Base-by-base conservation (phyloP, 768 basidiomycete species). In the Boletus rubescentipes region DNA sequence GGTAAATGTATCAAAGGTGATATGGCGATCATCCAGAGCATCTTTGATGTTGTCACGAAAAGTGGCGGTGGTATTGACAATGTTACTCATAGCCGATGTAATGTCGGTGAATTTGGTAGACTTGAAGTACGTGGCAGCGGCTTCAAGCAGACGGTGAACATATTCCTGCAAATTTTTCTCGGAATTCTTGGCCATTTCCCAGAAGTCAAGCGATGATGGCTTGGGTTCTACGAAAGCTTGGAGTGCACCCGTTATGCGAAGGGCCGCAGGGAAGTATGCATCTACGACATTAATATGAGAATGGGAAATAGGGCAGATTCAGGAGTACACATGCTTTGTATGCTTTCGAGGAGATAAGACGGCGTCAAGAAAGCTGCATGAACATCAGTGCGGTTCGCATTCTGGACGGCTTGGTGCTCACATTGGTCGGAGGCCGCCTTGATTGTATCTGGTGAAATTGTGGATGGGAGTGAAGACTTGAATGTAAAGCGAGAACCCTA, bases 21-120 rank as follows among this genome's bases (percentile, higher is more conserved):
- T 34, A 15, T 49, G 1, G 11, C 26, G 54, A 12, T 39, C 43
- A 29, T 52, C 54, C 30, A 61, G 21, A 21, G 32, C 29, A 14
- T n/a, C 51, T 31, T 50, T 37, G 4, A 61, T 61, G 12, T 11
- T n/a, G 15, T 41, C 8, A 10, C 59, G 59, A 35, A 61, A 53
- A 5, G 50, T 40, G 29, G 59, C 16, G 14, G 59, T 61, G 23
- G 37, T 14, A 8, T 3, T 16, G 31, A 61, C 50, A 12, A 61
- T 53, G 9, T 57, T 36, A 10, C 57, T 18, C 54, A 61, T 57
- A 15, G 29, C 6, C 5, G 16, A 30, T 3, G 40, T 5, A 2
- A 57, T 44, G 14, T 61, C 47, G 2, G 44, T 49, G 6, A 61
- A 50, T 0, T 29, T 14, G 36, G 48, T 18, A 12, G 60, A 53